Evolutionary conservation across 1,139 yeast species (phyloP).

Genomic region (Geotrichum histeridarum): DNA sequence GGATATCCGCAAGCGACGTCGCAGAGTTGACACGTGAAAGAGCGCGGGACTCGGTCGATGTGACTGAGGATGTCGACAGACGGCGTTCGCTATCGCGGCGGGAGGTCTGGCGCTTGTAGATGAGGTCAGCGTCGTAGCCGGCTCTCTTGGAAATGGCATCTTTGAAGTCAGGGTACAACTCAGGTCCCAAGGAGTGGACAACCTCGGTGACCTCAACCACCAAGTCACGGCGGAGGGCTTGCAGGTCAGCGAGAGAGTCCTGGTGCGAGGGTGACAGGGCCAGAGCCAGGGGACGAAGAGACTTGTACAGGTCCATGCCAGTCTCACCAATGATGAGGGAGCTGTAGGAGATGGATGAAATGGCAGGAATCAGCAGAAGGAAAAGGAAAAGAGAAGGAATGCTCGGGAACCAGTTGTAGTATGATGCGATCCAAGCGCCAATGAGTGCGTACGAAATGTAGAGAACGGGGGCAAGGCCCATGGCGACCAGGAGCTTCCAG

Average conservation of each 20-base stretch:
- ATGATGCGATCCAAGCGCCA: slow-evolving; percentile 45
- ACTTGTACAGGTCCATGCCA: slow-evolving; percentile 82
- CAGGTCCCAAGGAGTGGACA: slow-evolving; percentile 71
- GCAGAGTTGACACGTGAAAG: slow-evolving; percentile 51
- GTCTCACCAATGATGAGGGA: slow-evolving; percentile 88
- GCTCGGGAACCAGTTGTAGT: slow-evolving; percentile 23
- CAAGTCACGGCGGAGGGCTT: slow-evolving; percentile 50
- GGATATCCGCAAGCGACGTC: slow-evolving; percentile 52
- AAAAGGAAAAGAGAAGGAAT: slow-evolving; percentile 38
- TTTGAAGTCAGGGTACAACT: slow-evolving; percentile 66
- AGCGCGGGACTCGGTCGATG: slow-evolving; percentile 44
- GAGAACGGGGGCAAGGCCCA: slow-evolving; percentile 83
- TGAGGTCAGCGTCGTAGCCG: slow-evolving; percentile 46
- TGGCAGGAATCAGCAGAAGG: slow-evolving; percentile 47
- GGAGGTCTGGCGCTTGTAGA: neutral
- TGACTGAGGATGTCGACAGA: slow-evolving; percentile 21
- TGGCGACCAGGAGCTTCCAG: slow-evolving; percentile 86
- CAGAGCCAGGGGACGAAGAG: slow-evolving; percentile 74
- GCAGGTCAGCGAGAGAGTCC: slow-evolving; percentile 51
- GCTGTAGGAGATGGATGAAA: slow-evolving; percentile 74
- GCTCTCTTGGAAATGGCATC: slow-evolving; percentile 47
- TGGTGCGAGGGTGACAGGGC: slow-evolving; percentile 50
- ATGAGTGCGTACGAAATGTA: slow-evolving; percentile 73
- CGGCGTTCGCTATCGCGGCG: slow-evolving; percentile 2
- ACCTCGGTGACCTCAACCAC: slow-evolving; percentile 58